Evolutionary conservation across 1,284 basidiomycete genomes (phyloP), one percentile per base, ranked within the genome.

Genomic region (Naganishia sp.): DNA sequence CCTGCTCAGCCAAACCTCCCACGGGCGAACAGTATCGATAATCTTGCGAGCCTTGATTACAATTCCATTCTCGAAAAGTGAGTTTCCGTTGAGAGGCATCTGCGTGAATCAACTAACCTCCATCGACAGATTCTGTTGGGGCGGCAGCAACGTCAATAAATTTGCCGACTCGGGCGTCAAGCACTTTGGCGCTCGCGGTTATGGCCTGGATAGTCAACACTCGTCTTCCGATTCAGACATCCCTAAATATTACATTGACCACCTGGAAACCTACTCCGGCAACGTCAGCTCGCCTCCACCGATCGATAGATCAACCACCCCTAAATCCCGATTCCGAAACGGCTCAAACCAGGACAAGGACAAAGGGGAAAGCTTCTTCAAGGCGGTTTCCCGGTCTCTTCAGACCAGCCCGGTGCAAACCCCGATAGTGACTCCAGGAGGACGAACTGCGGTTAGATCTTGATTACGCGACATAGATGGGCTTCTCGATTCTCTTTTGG

Each of bases 51-150:
- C 64, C 67, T 74, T 25, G 70, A 72, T 50, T 79, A 79, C 71
- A 74, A 73, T 53, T 73, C 69, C 64, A 77, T 80, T 53, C 74
- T 80, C 55, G 77, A 79, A 69, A 78, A 79, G 77, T 80, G 70
- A 75, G 77, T 76, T 33, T 5, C 18, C 46, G 25, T 45, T 11
- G 10, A 23, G 15, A 16, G 3, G 45, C 36, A 3, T 23, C 16
- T 7, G 15, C 6, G 21, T 10, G 36, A 18, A 28, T 15, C 21
- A 39, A 18, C 36, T 39, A n/a, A 39, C 23, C 44, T 48, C 6
- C n/a, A 13, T 52, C 18, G 18, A 11, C 55, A 78, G 76, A 61
- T 78, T 76, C 70, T 78, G 76, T 67, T 78, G 76, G 76, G 76
- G 71, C 23, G 76, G 76, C n/a, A 71, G 48, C n/a, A 23, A 52